phyloP scores from a whole-genome alignment of 2,329 filamentous ascomycete genomes.

The Monosporascus sp. region DNA sequence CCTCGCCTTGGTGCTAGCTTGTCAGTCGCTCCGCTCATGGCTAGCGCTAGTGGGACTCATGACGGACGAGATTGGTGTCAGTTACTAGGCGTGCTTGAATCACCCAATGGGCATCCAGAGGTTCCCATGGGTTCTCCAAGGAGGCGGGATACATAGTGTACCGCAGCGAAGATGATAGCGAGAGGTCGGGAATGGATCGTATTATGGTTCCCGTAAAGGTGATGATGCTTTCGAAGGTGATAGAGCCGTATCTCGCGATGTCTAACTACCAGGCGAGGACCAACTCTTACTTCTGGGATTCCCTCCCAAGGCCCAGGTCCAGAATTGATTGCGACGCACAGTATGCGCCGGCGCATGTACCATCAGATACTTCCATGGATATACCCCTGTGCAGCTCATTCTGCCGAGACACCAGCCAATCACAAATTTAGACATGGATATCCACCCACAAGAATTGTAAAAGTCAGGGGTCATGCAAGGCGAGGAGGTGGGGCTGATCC shows the following conservation, averaged over 20 bases:
- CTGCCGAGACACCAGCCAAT: conserved; percentile 2
- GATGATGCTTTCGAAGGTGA: background rate
- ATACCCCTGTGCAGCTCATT: conserved; percentile 7
- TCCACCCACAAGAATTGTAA: background rate
- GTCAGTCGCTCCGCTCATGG: background rate
- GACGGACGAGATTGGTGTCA: background rate
- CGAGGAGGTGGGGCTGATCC: background rate
- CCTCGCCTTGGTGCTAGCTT: background rate
- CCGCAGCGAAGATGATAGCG: background rate
- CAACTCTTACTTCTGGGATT: background rate
- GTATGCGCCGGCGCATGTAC: background rate
- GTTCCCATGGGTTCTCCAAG: background rate
- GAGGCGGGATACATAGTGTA: background rate
- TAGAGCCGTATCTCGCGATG: background rate
- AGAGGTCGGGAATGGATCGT: background rate
- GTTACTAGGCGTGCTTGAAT: background rate
- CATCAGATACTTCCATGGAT: background rate
- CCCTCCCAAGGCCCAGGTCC: background rate
- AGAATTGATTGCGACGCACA: background rate
- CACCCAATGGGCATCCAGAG: background rate
- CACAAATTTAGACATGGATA: background rate
- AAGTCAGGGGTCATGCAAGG: background rate
- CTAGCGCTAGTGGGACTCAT: background rate
- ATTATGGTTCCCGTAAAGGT: background rate
- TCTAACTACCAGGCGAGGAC: background rate